Evolutionary conservation across 169 alveolate species (phyloP).

Genomic region (Babesia bigemina): DNA sequence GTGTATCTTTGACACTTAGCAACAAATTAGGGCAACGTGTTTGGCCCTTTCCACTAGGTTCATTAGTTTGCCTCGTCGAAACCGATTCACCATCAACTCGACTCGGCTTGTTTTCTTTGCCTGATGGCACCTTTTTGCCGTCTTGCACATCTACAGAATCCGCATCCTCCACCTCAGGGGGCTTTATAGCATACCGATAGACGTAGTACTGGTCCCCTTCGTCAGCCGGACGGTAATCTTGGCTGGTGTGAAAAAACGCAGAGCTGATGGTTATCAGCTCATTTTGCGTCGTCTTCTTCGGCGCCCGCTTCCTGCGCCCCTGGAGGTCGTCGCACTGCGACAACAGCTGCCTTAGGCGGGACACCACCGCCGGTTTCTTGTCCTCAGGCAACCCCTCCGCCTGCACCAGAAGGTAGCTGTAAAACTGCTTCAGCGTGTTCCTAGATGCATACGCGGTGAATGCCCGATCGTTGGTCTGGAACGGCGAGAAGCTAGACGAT

Average conservation of each 20-base stretch:
- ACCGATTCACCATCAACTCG: background rate
- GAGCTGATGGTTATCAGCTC: constrained; percentile 15
- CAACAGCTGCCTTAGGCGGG: background rate
- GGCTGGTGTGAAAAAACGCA: constrained; percentile 4
- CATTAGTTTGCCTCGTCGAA: no score
- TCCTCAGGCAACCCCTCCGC: background rate
- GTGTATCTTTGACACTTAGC: background rate
- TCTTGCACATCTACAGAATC: background rate
- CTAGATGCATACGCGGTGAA: constrained; percentile 8
- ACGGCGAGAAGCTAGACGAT: constrained; percentile 6
- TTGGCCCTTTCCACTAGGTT: no score
- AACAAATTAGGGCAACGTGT: background rate
- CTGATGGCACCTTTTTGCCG: background rate
- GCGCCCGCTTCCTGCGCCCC: background rate
- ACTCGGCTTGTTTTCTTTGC: background rate
- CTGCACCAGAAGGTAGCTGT: background rate
- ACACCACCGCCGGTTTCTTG: background rate
- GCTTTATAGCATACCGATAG: background rate
- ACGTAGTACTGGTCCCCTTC: background rate
- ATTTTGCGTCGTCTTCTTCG: background rate
- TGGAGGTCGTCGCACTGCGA: background rate
- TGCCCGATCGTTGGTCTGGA: background rate
- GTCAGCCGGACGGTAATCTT: background rate
- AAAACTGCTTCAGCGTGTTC: constrained; percentile 18
- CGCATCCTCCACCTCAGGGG: background rate